Conservation (phyloP, 2,329 filamentous ascomycete genomes). For the Cladorrhinum sp. region DNA sequence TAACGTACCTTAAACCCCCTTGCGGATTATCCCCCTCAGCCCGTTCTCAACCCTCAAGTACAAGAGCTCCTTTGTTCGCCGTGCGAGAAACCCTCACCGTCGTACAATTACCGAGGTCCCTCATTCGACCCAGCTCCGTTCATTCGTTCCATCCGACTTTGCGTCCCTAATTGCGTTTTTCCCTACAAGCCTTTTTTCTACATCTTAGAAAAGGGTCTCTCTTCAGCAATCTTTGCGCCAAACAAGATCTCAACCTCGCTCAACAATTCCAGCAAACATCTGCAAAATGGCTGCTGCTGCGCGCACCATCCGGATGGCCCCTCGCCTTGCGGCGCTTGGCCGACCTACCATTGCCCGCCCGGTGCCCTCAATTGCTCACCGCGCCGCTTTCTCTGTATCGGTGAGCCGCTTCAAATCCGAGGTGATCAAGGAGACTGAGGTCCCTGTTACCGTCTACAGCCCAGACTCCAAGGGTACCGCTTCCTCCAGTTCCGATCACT, state of each 20-base stretch:
- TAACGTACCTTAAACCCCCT: conserved; percentile 28
- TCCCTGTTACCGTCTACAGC: conserved; percentile 55
- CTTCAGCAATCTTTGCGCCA: neutral
- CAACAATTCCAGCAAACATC: neutral
- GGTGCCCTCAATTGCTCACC: conserved; percentile 20
- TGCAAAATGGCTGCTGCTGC: conserved; percentile 29
- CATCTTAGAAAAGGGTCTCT: too few species aligned
- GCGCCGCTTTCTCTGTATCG: conserved; percentile 39
- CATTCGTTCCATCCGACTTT: conserved; percentile 6
- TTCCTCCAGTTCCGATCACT: conserved; percentile 46
- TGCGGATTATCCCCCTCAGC: conserved; percentile 2
- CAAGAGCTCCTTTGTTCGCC: conserved; percentile 8
- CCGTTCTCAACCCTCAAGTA: neutral
- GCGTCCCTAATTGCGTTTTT: neutral
- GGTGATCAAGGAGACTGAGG: conserved; percentile 55
- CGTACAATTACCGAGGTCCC: conserved; percentile 7
- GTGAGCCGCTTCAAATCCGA: conserved; percentile 44
- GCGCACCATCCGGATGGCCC: conserved; percentile 30
- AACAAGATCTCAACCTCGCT: conserved; percentile 2
- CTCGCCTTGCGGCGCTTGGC: conserved; percentile 31
- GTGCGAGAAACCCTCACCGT: conserved; percentile 11
- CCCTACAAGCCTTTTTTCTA: conserved; percentile 1
- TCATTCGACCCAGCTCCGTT: conserved; percentile 2
- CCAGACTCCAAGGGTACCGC: conserved; percentile 45
- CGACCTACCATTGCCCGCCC: conserved; percentile 28